A percentile compares a stretch with the other conserved stretches of the same genome.
These are phyloP conservation scores for Panicum miliaceum DNA, from an alignment of 176 grass and related monocot species.

Conservation along the genomic window DNA sequence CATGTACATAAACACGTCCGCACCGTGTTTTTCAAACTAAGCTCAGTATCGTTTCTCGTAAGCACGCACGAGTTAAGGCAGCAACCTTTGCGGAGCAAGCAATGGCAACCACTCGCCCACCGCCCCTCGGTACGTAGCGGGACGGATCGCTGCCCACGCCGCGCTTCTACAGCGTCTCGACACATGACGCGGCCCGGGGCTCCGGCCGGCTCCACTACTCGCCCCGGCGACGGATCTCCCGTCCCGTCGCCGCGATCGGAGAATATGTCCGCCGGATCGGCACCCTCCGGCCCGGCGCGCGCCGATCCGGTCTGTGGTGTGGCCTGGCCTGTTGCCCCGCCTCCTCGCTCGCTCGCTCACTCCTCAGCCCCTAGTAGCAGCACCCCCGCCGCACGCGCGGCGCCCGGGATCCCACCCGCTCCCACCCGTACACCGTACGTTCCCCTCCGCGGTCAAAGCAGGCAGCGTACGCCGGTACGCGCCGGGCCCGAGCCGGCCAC, in stretches of 20 bases:
- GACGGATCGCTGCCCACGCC: not conserved
- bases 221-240: not conserved
- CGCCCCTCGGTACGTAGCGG: too few species aligned
- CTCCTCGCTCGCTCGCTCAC: too few species aligned
- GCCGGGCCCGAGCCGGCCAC: not conserved
- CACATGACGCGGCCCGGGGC: not conserved
- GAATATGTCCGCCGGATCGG: constrained; percentile 44
- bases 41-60: too few species aligned
- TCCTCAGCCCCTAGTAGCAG: too few species aligned
- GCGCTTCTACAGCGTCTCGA: not conserved
- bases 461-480: not conserved
- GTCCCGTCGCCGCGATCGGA: constrained; percentile 44
- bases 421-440: not conserved
- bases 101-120: too few species aligned
- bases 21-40: too few species aligned
- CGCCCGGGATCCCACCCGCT: not conserved
- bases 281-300: not conserved
- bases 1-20: too few species aligned
- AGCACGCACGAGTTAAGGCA: too few species aligned
- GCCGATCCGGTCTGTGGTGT: constrained; percentile 3
- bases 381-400: not conserved
- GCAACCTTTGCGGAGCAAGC: too few species aligned
- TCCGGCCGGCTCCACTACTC: not conserved
- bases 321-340: not conserved
- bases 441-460: not conserved